A percentile compares a stretch with the other conserved stretches of the same genome.
Evolutionary conservation across 2,329 filamentous ascomycete species (phyloP).

Genomic region (Lecanoromycetidae sp.): DNA sequence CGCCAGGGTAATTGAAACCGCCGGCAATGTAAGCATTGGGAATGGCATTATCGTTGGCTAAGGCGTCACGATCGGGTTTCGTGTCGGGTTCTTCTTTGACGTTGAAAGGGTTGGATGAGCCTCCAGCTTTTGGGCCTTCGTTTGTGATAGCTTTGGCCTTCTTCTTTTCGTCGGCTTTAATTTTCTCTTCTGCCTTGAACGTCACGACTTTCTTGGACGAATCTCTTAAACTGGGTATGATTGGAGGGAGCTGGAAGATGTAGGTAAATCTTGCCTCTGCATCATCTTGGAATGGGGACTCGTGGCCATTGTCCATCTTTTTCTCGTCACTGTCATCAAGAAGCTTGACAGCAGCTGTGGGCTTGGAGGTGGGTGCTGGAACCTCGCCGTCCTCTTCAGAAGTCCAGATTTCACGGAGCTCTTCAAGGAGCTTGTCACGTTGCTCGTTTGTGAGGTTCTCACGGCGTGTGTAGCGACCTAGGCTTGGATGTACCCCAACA

Average conservation of each 20-base stretch:
- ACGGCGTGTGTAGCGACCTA: conserved; percentile 14
- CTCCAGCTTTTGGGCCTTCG: neutral
- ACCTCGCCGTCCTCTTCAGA: neutral
- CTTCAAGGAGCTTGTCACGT: conserved; percentile 2
- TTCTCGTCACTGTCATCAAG: conserved; percentile 32
- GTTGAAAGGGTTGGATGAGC: neutral
- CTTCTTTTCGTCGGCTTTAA: too few relatives aligned
- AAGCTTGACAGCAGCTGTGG: conserved; percentile 13
- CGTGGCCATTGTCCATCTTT: neutral
- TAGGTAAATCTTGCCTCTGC: conserved; percentile 45
- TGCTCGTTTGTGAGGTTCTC: neutral
- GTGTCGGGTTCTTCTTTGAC: conserved; percentile 3
- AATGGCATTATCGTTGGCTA: neutral
- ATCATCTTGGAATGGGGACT: conserved; percentile 19
- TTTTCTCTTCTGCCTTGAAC: conserved; percentile 4
- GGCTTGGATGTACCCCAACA: neutral
- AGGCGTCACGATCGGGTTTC: conserved; percentile 10
- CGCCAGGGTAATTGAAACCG: neutral
- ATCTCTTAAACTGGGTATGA: conserved; percentile 44
- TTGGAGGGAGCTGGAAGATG: conserved; percentile 49
- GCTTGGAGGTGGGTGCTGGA: neutral
- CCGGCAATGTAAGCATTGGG: conserved; percentile 4
- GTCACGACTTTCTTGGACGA: conserved; percentile 24
- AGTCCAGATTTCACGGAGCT: neutral
- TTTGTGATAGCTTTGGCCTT: neutral